Conservation (phyloP, 2,329 filamentous ascomycete genomes). For the Epichloe glyceriae region DNA sequence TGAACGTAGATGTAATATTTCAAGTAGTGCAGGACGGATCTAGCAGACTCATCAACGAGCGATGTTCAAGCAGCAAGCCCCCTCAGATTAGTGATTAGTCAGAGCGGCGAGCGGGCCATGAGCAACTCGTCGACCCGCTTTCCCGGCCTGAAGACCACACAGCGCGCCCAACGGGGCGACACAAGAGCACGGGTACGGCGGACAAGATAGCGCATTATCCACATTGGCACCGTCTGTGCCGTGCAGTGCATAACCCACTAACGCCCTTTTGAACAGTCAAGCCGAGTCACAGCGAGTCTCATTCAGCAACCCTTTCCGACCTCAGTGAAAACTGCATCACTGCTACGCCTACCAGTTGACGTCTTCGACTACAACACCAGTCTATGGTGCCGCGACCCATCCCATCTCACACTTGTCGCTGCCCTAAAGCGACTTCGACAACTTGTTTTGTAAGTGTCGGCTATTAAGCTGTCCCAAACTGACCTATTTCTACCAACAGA, state of each 20-base stretch:
- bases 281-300: background rate
- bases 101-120: too few relatives aligned
- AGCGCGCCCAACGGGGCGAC: too few relatives aligned
- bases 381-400: background rate
- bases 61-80: too few relatives aligned
- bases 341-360: background rate
- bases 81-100: too few relatives aligned
- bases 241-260: background rate
- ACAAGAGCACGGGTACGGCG: background rate
- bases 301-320: background rate
- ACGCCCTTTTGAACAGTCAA: background rate
- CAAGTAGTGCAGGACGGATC: background rate
- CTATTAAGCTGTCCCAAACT: background rate
- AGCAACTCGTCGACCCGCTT: too few relatives aligned
- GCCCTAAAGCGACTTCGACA: background rate
- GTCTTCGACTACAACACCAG: constrained; percentile 1
- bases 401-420: background rate
- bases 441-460: background rate
- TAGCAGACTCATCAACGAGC: too few relatives aligned
- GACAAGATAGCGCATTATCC: background rate
- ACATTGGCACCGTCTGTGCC: too few relatives aligned
- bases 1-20: background rate
- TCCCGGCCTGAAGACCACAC: too few relatives aligned
- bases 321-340: constrained; percentile 5
- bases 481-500: background rate